Percentiles rank a stretch among this genome's conserved stretches.
Conservation (phyloP, 2,329 filamentous ascomycete genomes). For the Blastomyces gilchristii region DNA sequence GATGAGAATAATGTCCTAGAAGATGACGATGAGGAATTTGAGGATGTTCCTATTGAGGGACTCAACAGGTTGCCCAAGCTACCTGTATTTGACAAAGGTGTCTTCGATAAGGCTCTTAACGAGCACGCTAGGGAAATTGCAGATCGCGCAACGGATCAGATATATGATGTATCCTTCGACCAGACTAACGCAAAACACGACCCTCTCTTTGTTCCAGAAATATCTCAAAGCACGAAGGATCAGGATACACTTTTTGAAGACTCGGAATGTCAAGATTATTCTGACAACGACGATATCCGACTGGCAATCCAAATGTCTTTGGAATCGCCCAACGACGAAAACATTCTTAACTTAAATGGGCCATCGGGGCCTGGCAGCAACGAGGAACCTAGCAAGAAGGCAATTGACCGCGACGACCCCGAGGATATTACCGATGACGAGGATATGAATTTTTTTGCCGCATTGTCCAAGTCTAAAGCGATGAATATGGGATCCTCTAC, state of each 20-base stretch:
- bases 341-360: slow-evolving; percentile 28
- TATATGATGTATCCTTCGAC: slow-evolving; percentile 37
- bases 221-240: slow-evolving; percentile 33
- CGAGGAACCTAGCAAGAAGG: slow-evolving; percentile 13
- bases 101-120: slow-evolving; percentile 29
- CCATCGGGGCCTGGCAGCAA: slow-evolving; percentile 29
- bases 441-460: slow-evolving; percentile 63
- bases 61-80: slow-evolving; percentile 70
- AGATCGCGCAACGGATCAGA: slow-evolving; percentile 34
- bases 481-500: slow-evolving; percentile 32
- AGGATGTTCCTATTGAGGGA: slow-evolving; percentile 86
- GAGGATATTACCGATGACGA: slow-evolving; percentile 50
- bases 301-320: slow-evolving; percentile 79
- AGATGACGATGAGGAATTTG: slow-evolving; percentile 71
- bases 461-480: slow-evolving; percentile 61
- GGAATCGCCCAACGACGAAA: slow-evolving; percentile 35
- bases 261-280: slow-evolving; percentile 28
- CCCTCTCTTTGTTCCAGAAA: slow-evolving; percentile 46
- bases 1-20: slow-evolving; percentile 52
- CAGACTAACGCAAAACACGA: slow-evolving; percentile 36
- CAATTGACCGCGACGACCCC: neutral
- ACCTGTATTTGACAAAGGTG: slow-evolving; percentile 30
- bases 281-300: slow-evolving; percentile 64
- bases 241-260: slow-evolving; percentile 50
- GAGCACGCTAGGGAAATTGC: slow-evolving; percentile 26